phyloP scores from a whole-genome alignment of 257 asterid genomes.

The Apocynum venetum region DNA sequence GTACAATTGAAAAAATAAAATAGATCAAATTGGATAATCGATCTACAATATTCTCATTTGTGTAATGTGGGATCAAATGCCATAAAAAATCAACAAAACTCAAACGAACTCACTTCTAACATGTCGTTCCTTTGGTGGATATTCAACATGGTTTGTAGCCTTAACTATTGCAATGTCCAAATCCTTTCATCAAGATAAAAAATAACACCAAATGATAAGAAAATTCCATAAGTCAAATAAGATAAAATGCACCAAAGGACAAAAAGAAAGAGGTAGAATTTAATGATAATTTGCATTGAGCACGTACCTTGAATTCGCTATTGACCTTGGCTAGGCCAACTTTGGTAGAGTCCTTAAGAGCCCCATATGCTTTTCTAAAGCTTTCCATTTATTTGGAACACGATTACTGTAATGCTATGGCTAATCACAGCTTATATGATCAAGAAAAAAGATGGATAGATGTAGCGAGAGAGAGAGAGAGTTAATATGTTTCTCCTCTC shows the following conservation, averaged over 20 bases:
- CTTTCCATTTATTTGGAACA: conserved; percentile 52
- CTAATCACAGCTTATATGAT: not conserved
- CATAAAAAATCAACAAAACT: not conserved
- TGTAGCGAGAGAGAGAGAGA: not conserved
- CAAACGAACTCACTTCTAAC: conserved; percentile 62
- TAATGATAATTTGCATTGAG: not conserved
- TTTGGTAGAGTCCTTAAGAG: conserved; percentile 87
- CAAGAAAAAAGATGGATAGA: not conserved
- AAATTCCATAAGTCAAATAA: not conserved
- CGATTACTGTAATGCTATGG: not conserved
- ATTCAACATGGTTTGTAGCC: conserved; percentile 83
- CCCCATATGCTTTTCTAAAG: conserved; percentile 90
- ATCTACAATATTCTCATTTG: not conserved
- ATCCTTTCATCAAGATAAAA: conserved; percentile 40
- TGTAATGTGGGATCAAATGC: not conserved
- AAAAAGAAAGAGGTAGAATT: not conserved
- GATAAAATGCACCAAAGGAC: not conserved
- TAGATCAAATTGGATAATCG: not conserved
- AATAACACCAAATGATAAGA: conserved; percentile 11
- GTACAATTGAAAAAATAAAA: too few relatives aligned
- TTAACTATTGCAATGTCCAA: conserved; percentile 89
- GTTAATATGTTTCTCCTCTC: not conserved
- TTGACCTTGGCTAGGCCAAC: conserved; percentile 98
- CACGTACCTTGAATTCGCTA: conserved; percentile 79
- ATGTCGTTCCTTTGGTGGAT: conserved; percentile 89